Evolutionary conservation across 768 basidiomycete species (phyloP).

Genomic region (Pulveroboletus sp.): DNA sequence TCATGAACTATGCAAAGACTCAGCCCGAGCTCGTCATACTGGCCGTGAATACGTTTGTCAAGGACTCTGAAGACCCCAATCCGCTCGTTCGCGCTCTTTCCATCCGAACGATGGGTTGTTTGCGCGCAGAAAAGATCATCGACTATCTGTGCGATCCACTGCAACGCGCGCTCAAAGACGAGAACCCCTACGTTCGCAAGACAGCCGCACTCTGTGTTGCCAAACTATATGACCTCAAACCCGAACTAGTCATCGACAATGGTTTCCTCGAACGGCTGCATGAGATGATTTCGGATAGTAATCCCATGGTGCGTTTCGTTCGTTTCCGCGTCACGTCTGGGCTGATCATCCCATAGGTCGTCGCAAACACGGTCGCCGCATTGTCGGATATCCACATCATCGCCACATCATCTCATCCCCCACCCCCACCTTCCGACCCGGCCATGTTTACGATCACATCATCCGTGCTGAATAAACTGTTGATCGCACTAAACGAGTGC

Average conservation of each 20-base stretch:
- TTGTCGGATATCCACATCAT: constrained; percentile 88
- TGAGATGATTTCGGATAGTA: constrained; percentile 93
- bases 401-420: constrained; percentile 50
- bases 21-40: constrained; percentile 99
- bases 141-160: constrained; percentile 97
- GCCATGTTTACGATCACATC: constrained; percentile 83
- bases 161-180: constrained; percentile 87
- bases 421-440: constrained; percentile 53
- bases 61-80: constrained; percentile 96
- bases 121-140: constrained; percentile 98
- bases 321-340: not conserved
- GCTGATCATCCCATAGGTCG: constrained; percentile 59
- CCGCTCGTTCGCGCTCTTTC: constrained; percentile 95
- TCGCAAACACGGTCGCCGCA: constrained; percentile 94
- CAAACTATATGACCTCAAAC: constrained; percentile 96
- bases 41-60: constrained; percentile 98
- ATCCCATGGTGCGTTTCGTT: constrained; percentile 80
- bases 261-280: constrained; percentile 87
- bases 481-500: constrained; percentile 96
- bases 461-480: constrained; percentile 78
- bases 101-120: constrained; percentile 96
- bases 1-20: constrained; percentile 99
- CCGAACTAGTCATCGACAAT: constrained; percentile 91
- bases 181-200: constrained; percentile 98
- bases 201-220: constrained; percentile 97